Conservation (phyloP, 2,329 filamentous ascomycete genomes). For the Stachybotrys chartarum region DNA sequence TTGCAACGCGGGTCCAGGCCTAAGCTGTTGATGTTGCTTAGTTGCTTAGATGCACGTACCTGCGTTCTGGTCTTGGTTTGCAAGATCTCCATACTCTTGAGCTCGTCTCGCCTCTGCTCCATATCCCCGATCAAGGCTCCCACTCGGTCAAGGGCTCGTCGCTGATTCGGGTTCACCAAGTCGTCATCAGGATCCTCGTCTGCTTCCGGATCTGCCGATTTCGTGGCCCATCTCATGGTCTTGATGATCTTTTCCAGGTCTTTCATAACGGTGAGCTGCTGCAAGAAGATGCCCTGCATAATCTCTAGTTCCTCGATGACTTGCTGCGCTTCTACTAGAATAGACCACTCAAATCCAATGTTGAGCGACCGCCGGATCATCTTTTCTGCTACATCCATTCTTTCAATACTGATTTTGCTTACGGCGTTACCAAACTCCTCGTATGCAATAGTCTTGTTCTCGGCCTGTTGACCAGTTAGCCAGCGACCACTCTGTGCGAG, state of each 20-base stretch:
- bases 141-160: constrained; percentile 6
- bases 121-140: constrained; percentile 6
- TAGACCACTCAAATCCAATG: constrained; percentile 11
- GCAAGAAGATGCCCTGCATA: constrained; percentile 10
- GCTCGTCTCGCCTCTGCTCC: constrained; percentile 11
- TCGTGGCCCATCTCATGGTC: neutral
- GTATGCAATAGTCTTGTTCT: constrained; percentile 7
- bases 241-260: constrained; percentile 10
- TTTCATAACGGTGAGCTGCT: constrained; percentile 5
- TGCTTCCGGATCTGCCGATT: neutral
- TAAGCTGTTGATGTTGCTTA: neutral
- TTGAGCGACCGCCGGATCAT: constrained; percentile 10
- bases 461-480: constrained; percentile 3
- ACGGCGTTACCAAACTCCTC: constrained; percentile 10
- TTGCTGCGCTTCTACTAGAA: constrained; percentile 10
- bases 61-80: constrained; percentile 16
- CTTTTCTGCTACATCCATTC: constrained; percentile 16
- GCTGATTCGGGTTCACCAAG: neutral
- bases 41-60: constrained; percentile 6
- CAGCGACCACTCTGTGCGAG: neutral
- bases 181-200: neutral
- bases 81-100: constrained; percentile 16
- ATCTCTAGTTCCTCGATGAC: constrained; percentile 10
- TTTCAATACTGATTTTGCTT: constrained; percentile 14
- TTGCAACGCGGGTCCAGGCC: neutral